Evolutionary conservation across 371 early-diverging fungal genomes (phyloP).

Genomic region (Mycotypha africana): DNA sequence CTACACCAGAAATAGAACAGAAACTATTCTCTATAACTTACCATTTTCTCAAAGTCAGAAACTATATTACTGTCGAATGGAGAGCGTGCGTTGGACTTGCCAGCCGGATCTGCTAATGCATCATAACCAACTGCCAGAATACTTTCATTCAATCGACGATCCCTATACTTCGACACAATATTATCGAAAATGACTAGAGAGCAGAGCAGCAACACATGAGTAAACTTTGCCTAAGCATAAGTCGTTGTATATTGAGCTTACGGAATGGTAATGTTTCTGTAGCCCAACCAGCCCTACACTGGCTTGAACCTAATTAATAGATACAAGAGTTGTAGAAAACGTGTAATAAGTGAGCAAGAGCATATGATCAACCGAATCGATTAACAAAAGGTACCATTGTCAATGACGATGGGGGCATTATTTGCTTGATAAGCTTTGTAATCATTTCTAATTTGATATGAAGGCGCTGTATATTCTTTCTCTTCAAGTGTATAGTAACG

Average conservation of each 20-base stretch:
- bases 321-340: neutral
- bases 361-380: too few relatives aligned
- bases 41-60: slow-evolving; percentile 68
- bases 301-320: slow-evolving; percentile 56
- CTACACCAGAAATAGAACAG: too few relatives aligned
- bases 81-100: slow-evolving; percentile 62
- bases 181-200: slow-evolving; percentile 74
- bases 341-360: too few relatives aligned
- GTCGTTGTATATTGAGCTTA: slow-evolving; percentile 37
- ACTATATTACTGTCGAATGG: slow-evolving; percentile 74
- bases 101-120: slow-evolving; percentile 63
- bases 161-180: slow-evolving; percentile 73
- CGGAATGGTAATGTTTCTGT: slow-evolving; percentile 54
- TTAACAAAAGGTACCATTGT: slow-evolving; percentile 44
- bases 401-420: slow-evolving; percentile 59
- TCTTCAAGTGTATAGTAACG: slow-evolving; percentile 23
- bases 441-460: slow-evolving; percentile 13
- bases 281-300: slow-evolving; percentile 84
- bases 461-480: slow-evolving; percentile 21
- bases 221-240: too few relatives aligned
- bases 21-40: slow-evolving; percentile 7
- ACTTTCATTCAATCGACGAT: slow-evolving; percentile 59
- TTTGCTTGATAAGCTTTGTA: slow-evolving; percentile 16
- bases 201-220: neutral
- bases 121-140: slow-evolving; percentile 73